These are phyloP conservation scores for Cyberlindnera galapagoensis DNA, from an alignment of 805 yeast genomes.

Conservation along the genomic window DNA sequence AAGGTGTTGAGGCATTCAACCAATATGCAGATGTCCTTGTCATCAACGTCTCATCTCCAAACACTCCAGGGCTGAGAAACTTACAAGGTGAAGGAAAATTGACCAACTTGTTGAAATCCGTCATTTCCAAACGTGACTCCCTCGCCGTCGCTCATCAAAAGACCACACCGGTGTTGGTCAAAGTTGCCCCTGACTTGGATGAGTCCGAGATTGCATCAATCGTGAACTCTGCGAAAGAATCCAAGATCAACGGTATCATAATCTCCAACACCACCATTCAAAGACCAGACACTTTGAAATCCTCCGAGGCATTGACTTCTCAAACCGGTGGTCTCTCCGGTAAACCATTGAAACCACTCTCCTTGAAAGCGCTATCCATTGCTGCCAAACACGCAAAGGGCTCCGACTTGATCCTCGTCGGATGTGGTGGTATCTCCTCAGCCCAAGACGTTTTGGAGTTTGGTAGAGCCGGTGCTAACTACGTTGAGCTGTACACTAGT, in stretches of 20 bases:
- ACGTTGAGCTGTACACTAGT: constrained; percentile 80
- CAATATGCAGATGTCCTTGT: constrained; percentile 84
- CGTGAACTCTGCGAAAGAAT: constrained; percentile 68
- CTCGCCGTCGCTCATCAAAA: constrained; percentile 32
- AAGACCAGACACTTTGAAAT: constrained; percentile 60
- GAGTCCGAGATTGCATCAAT: constrained; percentile 77
- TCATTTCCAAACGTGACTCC: constrained; percentile 64
- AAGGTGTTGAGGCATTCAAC: constrained; percentile 79
- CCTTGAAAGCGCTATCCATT: constrained; percentile 62
- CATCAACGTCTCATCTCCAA: constrained; percentile 90
- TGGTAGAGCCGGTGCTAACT: constrained; percentile 91
- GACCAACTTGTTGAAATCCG: constrained; percentile 56
- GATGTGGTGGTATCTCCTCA: constrained; percentile 89
- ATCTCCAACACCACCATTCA: constrained; percentile 88
- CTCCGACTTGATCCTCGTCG: constrained; percentile 67
- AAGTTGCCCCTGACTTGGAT: constrained; percentile 88
- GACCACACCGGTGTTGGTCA: constrained; percentile 79
- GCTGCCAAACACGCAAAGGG: constrained; percentile 76
- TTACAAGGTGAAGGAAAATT: constrained; percentile 75
- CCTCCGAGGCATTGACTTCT: constrained; percentile 37
- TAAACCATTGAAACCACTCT: constrained; percentile 76
- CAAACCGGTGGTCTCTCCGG: constrained; percentile 92
- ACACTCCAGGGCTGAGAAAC: constrained; percentile 90
- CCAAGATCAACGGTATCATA: constrained; percentile 86
- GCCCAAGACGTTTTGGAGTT: constrained; percentile 89